Evolutionary conservation across 2,329 filamentous ascomycete genomes (phyloP).

Genomic region (Piedraia hortae): DNA sequence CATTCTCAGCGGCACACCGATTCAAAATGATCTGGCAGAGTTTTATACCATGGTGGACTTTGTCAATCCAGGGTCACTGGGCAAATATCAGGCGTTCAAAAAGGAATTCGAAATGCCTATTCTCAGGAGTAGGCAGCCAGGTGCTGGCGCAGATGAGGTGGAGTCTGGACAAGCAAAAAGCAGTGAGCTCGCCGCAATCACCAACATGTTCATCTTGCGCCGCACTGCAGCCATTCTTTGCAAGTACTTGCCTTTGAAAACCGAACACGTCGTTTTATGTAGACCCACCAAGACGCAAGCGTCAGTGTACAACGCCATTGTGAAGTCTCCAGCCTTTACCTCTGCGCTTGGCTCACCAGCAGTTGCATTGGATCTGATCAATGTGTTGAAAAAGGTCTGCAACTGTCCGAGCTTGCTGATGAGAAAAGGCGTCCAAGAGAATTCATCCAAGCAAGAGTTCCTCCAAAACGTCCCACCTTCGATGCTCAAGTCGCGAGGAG

Average conservation of each 20-base stretch:
- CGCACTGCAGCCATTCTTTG: slow-evolving; percentile 38
- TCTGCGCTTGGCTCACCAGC: slow-evolving; percentile 33
- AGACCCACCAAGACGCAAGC: slow-evolving; percentile 32
- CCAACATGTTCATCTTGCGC: slow-evolving; percentile 36
- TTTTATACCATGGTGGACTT: slow-evolving; percentile 42
- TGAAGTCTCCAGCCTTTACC: slow-evolving; percentile 36
- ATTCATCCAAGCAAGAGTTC: slow-evolving; percentile 9
- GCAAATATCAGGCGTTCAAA: slow-evolving; percentile 33
- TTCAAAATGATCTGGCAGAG: slow-evolving; percentile 40
- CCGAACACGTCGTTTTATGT: slow-evolving; percentile 40
- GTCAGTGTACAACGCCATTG: slow-evolving; percentile 32
- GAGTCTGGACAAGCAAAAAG: slow-evolving; percentile 35
- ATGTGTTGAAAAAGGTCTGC: slow-evolving; percentile 45
- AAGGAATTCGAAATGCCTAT: slow-evolving; percentile 37
- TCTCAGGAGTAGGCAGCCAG: slow-evolving; percentile 33
- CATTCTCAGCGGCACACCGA: slow-evolving; percentile 37
- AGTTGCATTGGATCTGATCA: slow-evolving; percentile 39
- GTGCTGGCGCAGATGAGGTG: slow-evolving; percentile 30
- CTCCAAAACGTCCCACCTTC: slow-evolving; percentile 23
- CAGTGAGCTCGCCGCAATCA: slow-evolving; percentile 31
- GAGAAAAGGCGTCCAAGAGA: slow-evolving; percentile 18
- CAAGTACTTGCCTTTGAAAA: slow-evolving; percentile 37
- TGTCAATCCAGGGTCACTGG: slow-evolving; percentile 37
- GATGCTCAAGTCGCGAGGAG: slow-evolving; percentile 27
- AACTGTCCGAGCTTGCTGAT: slow-evolving; percentile 38